Base-by-base conservation (phyloP, 2,329 filamentous ascomycete genomes). In the Cladophialophora immunda region DNA sequence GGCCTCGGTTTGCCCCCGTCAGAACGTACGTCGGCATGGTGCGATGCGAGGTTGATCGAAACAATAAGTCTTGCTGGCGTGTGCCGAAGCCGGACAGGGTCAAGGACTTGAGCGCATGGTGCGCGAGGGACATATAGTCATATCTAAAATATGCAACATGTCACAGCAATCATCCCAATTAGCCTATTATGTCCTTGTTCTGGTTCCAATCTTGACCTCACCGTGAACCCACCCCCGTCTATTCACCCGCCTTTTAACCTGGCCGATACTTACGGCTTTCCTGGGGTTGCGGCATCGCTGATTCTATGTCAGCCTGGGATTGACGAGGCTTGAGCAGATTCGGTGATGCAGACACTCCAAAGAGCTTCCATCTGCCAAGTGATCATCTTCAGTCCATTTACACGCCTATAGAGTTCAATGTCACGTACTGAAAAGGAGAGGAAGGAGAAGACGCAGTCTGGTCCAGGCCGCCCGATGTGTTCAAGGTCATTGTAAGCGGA, bases 1-100 rank as follows among this genome's bases (percentile, higher is more conserved):
- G 61, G 29, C 75, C 75, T 59, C 74, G 68, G 57, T 75, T 77
- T 11, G 74, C 72, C 11, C 75, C 75, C 3, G 75, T 76, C 38
- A 77, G 68, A 22, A 75, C 41, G 60, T 73, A 75, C 6, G 61
- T 57, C 1, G 66, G 66, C 66, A 68, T 68, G 17, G 13, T 30
- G 11, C n/a, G n/a, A n/a, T n/a, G n/a, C n/a, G n/a, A n/a, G n/a
- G n/a, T n/a, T n/a, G n/a, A n/a, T n/a, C n/a, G 22, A 6, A 50
- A 25, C 5, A 19, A 19, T 11, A 34, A 19, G 38, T 5, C 36
- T 41, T n/a, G 36, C 17, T 4, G 36, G 36, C 2, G 32, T 34
- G 7, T 34, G 32, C 13, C 32, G 32, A n/a, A n/a, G n/a, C n/a
- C n/a, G n/a, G n/a, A n/a, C 32, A 6, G 32, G 32, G 9, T 34